These are phyloP conservation scores for Biscogniauxia mediterranea DNA, from an alignment of 2,329 filamentous ascomycete genomes.

Conservation along the genomic window DNA sequence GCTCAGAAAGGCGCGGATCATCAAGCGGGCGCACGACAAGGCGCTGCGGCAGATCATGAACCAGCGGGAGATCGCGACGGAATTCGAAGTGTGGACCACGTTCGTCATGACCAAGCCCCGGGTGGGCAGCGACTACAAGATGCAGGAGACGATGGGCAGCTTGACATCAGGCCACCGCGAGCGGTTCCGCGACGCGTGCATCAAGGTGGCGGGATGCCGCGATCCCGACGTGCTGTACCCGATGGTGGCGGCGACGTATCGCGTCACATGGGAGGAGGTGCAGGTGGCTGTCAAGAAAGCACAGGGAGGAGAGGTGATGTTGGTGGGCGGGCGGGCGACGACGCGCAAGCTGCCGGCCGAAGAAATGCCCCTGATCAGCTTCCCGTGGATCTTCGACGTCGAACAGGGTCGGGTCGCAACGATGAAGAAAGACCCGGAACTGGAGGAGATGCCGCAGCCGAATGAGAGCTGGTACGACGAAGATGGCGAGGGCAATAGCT, in stretches of 20 bases:
- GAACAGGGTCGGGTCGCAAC: conserved; percentile 69
- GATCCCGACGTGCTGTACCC: conserved; percentile 60
- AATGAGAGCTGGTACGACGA: conserved; percentile 1
- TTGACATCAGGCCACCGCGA: conserved; percentile 66
- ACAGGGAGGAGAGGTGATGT: conserved; percentile 21
- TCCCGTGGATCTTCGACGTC: conserved; percentile 85
- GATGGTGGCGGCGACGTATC: conserved; percentile 87
- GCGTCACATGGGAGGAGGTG: conserved; percentile 71
- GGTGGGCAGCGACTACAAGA: conserved; percentile 76
- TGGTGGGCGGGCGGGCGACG: conserved; percentile 37
- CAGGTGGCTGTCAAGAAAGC: conserved; percentile 54
- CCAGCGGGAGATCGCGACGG: conserved; percentile 77
- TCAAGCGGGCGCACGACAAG: conserved; percentile 79
- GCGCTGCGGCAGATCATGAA: conserved; percentile 77
- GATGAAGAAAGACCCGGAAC: conserved; percentile 34
- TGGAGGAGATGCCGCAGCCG: conserved; percentile 21
- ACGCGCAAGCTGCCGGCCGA: conserved; percentile 40
- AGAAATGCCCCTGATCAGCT: conserved; percentile 80
- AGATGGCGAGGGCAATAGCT: conserved; percentile 9
- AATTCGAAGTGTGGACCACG: conserved; percentile 89
- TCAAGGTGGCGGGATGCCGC: conserved; percentile 59
- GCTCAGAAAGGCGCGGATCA: conserved; percentile 56
- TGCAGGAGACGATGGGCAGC: conserved; percentile 76
- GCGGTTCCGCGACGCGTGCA: conserved; percentile 66
- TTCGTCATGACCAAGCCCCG: conserved; percentile 77